Percentiles rank a stretch among this genome's conserved stretches.
phyloP scores from a whole-genome alignment of 805 yeast species.

The Millerozyma miso region DNA sequence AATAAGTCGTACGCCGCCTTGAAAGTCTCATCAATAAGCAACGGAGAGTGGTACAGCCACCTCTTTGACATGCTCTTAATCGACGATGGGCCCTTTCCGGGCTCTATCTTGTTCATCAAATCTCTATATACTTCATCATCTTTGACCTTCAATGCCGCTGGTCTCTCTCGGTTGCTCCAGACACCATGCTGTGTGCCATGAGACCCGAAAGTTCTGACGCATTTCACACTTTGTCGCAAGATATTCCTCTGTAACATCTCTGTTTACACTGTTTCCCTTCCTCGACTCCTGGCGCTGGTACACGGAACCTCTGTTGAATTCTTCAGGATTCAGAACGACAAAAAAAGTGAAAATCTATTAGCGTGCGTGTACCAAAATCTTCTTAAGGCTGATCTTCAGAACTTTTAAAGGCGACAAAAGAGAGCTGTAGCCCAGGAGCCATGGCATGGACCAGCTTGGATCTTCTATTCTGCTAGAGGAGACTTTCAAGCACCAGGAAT shows the following conservation, averaged over 20 bases:
- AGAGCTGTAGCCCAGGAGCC: too few species aligned
- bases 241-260: neutral
- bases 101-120: slow-evolving; percentile 19
- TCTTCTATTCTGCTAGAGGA: too few species aligned
- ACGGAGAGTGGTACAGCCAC: slow-evolving; percentile 61
- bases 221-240: neutral
- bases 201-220: neutral
- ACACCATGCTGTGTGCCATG: slow-evolving; percentile 10
- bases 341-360: neutral
- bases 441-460: too few species aligned
- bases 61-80: slow-evolving; percentile 40
- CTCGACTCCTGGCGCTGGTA: neutral
- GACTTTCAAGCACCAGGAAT: too few species aligned
- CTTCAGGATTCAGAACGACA: neutral
- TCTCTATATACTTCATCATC: slow-evolving; percentile 17
- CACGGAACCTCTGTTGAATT: neutral
- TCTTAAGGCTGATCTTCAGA: neutral
- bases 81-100: slow-evolving; percentile 49
- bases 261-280: neutral
- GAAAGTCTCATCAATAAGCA: slow-evolving; percentile 67
- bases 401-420: too few species aligned
- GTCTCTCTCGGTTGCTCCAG: slow-evolving; percentile 32
- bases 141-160: slow-evolving; percentile 22
- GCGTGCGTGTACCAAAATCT: neutral
- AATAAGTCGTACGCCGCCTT: slow-evolving; percentile 61